Evolutionary conservation across 2,329 filamentous ascomycete genomes (phyloP).

Genomic region (Domatiomyces globalis): DNA sequence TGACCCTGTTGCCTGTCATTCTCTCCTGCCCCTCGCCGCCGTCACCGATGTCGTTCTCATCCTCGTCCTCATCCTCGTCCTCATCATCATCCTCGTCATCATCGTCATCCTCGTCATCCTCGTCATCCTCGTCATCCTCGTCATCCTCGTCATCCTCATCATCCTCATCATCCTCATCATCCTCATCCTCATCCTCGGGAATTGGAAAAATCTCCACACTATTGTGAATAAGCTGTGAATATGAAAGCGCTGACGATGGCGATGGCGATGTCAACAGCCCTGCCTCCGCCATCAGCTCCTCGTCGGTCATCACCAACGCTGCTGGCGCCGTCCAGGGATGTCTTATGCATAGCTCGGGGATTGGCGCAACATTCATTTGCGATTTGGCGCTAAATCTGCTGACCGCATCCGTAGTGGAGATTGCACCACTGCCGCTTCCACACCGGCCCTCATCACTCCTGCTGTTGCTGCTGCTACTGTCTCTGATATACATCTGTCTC

Average conservation of each 20-base stretch:
- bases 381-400: not conserved
- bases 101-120: not conserved
- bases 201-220: not conserved
- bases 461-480: not conserved
- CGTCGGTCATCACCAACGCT: not conserved
- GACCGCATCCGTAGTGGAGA: too few species aligned
- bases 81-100: not conserved
- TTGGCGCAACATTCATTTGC: not conserved
- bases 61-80: not conserved
- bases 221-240: not conserved
- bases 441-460: not conserved
- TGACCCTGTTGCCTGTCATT: not conserved
- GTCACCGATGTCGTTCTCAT: not conserved
- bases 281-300: not conserved
- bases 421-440: not conserved
- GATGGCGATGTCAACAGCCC: not conserved
- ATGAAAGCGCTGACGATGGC: not conserved
- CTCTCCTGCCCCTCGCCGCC: not conserved
- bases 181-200: not conserved
- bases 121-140: not conserved
- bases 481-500: not conserved
- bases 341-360: not conserved
- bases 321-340: not conserved
- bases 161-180: not conserved
- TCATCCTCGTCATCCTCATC: too few species aligned